phyloP scores from a whole-genome alignment of 2,329 filamentous ascomycete species.

The Cordyceps farinosa region DNA sequence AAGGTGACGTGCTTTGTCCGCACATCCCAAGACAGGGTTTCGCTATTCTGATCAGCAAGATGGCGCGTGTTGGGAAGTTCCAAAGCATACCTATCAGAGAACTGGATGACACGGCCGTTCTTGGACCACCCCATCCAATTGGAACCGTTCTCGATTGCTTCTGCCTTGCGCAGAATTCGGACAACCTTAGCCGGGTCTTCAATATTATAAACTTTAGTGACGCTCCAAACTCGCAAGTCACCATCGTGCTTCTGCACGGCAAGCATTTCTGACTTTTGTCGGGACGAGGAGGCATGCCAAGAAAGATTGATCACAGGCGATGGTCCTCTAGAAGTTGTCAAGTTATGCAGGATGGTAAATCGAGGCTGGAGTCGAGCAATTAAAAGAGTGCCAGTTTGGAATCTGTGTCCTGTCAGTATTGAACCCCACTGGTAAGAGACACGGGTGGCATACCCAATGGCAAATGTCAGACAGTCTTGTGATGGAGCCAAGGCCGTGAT shows the following conservation, averaged over 20 bases:
- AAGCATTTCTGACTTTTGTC: conserved; percentile 97
- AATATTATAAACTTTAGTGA: conserved; percentile 72
- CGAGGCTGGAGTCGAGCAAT: conserved; percentile 85
- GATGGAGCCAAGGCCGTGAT: conserved; percentile 91
- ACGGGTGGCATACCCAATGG: conserved; percentile 70
- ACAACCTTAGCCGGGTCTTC: conserved; percentile 84
- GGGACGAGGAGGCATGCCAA: conserved; percentile 95
- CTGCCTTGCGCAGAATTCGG: conserved; percentile 75
- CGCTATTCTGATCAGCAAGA: conserved; percentile 49
- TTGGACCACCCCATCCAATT: conserved; percentile 99
- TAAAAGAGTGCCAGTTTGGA: conserved; percentile 90
- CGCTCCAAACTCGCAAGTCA: conserved; percentile 93
- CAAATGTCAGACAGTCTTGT: conserved; percentile 88
- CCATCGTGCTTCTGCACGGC: conserved; percentile 89
- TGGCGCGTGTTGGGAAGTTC: conserved; percentile 25
- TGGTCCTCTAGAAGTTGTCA: conserved; percentile 78
- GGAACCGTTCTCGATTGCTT: conserved; percentile 67
- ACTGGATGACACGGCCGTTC: conserved; percentile 93
- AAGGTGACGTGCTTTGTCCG: conserved; percentile 95
- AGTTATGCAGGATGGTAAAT: conserved; percentile 90
- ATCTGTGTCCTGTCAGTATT: conserved; percentile 50
- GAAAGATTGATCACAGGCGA: conserved; percentile 83
- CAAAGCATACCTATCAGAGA: conserved; percentile 74
- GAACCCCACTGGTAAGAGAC: conserved; percentile 5
- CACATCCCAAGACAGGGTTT: conserved; percentile 95